Conservation (phyloP, 352 stramenopile species). For the Pythium chondricola region DNA sequence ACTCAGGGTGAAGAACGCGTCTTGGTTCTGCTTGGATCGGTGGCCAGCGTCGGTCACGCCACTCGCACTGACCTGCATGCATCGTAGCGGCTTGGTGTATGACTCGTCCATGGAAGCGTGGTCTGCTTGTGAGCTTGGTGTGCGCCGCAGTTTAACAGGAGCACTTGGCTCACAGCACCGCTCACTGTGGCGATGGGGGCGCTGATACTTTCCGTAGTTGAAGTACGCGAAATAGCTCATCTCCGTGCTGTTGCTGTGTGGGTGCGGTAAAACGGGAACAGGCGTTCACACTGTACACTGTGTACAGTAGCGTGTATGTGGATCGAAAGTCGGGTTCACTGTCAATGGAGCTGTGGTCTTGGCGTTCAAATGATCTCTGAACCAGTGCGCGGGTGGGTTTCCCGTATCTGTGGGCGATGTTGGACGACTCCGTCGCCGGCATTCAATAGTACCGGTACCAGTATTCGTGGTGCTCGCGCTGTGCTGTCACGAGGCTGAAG, state of each 20-base stretch:
- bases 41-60: conserved; percentile 54
- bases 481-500: not conserved
- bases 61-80: conserved; percentile 27
- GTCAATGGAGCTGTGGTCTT: not conserved
- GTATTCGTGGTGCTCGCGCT: no score
- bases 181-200: not conserved
- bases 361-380: not conserved
- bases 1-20: conserved; percentile 78
- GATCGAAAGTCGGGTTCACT: no score
- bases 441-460: no score
- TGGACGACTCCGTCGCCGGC: no score
- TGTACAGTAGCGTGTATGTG: not conserved
- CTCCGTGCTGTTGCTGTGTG: not conserved
- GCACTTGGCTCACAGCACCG: no score
- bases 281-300: not conserved
- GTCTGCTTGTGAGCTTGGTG: not conserved
- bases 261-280: not conserved
- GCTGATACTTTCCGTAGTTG: conserved; percentile 15
- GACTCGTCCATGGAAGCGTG: not conserved
- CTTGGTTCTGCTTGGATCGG: conserved; percentile 75
- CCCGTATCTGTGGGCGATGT: no score
- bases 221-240: conserved; percentile 3
- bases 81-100: not conserved
- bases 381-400: no score
- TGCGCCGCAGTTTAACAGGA: no score